Conservation (phyloP, 164 flowering plant genomes). For the Vitis rupestris region DNA sequence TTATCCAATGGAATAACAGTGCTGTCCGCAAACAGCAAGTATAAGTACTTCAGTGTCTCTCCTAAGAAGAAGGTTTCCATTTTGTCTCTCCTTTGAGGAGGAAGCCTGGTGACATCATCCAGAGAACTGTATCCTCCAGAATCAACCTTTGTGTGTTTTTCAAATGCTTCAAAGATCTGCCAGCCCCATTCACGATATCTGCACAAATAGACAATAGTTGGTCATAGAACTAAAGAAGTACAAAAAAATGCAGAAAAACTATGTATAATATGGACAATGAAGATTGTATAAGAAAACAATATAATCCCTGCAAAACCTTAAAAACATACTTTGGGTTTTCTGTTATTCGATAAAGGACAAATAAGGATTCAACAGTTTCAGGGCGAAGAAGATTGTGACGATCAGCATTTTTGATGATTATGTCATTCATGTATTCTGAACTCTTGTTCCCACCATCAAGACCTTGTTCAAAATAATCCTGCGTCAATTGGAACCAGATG, state of each 20-base stretch:
- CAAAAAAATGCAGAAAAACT: not conserved
- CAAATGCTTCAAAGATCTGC: conserved; percentile 93
- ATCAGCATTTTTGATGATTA: conserved; percentile 76
- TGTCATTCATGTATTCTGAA: conserved; percentile 72
- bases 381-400: conserved; percentile 97
- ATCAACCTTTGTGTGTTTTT: conserved; percentile 73
- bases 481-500: conserved; percentile 24
- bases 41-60: conserved; percentile 87
- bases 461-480: conserved; percentile 72
- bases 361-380: conserved; percentile 95
- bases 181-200: conserved; percentile 98
- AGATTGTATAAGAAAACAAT: not conserved
- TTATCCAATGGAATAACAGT: conserved; percentile 74
- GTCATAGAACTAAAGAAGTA: not conserved
- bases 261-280: not conserved
- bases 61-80: conserved; percentile 98
- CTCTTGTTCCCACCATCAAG: conserved; percentile 89
- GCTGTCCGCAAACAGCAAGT: conserved; percentile 73
- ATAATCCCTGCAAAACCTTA: not conserved
- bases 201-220: conserved; percentile 18
- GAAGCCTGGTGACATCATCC: conserved; percentile 79
- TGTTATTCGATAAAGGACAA: conserved; percentile 82
- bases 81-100: conserved; percentile 88
- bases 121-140: conserved; percentile 90
- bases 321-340: conserved; percentile 75